These are phyloP conservation scores for Aspergillaceae sp. DNA, from an alignment of 2,329 filamentous ascomycete species.

Conservation along the genomic window DNA sequence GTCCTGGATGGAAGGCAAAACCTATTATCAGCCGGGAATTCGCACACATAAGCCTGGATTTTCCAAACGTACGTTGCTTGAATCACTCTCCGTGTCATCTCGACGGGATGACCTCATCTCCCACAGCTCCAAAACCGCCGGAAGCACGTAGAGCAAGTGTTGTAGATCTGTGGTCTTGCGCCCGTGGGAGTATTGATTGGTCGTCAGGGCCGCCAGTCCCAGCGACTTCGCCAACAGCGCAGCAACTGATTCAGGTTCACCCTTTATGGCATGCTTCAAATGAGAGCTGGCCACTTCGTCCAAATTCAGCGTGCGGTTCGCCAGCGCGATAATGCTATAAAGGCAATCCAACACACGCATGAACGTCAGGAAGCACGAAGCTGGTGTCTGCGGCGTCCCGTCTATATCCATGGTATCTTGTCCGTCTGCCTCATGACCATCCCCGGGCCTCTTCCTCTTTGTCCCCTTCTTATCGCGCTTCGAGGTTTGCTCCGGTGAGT, in stretches of 20 bases:
- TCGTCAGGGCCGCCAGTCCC: slow-evolving; percentile 23
- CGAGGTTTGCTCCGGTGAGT: slow-evolving; percentile 16
- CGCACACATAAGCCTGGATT: not conserved
- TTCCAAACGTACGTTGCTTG: slow-evolving; percentile 24
- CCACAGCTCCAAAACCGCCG: slow-evolving; percentile 30
- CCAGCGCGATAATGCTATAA: slow-evolving; percentile 22
- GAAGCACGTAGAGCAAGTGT: slow-evolving; percentile 26
- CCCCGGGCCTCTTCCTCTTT: slow-evolving; percentile 31
- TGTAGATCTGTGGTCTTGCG: slow-evolving; percentile 25
- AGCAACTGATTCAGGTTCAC: slow-evolving; percentile 27
- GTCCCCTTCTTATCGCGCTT: slow-evolving; percentile 20
- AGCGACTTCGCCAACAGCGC: slow-evolving; percentile 29
- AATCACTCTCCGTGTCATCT: slow-evolving; percentile 24
- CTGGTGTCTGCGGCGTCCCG: slow-evolving; percentile 19
- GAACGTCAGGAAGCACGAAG: slow-evolving; percentile 26
- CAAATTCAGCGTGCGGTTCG: slow-evolving; percentile 16
- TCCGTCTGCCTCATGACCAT: slow-evolving; percentile 6
- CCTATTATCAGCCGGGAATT: not conserved
- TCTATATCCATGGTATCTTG: slow-evolving; percentile 24
- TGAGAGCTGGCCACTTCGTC: slow-evolving; percentile 30
- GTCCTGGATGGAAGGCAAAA: slow-evolving; percentile 13
- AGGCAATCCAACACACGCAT: slow-evolving; percentile 27
- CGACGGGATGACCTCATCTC: slow-evolving; percentile 27
- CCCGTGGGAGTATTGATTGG: slow-evolving; percentile 20
- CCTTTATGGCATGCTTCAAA: slow-evolving; percentile 31